Percentiles rank a stretch among this genome's conserved stretches.
phyloP scores from a whole-genome alignment of 805 yeast species.

The Torulaspora delbrueckii region DNA sequence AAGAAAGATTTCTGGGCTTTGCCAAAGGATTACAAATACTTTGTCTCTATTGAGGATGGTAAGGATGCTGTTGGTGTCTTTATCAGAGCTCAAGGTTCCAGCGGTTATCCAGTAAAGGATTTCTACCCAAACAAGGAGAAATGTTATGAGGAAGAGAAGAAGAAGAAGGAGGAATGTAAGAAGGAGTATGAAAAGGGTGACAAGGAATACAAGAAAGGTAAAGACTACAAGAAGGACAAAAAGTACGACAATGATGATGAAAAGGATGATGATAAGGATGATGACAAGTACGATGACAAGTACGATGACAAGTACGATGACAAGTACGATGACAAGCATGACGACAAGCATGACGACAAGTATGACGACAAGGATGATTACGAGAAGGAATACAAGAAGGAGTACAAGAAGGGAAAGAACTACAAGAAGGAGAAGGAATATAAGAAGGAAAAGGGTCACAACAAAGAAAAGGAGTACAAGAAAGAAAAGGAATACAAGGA shows the following conservation, averaged over 20 bases:
- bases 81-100: slow-evolving; percentile 16
- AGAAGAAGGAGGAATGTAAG: slow-evolving; percentile 3
- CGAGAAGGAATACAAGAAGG: neutral
- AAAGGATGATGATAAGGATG: neutral
- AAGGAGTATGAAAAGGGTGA: slow-evolving; percentile 1
- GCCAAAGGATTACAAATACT: slow-evolving; percentile 30
- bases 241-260: neutral
- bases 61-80: slow-evolving; percentile 23
- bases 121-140: slow-evolving; percentile 8
- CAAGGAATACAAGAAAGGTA: neutral
- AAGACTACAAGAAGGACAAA: neutral
- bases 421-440: slow-evolving; percentile 1
- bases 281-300: neutral
- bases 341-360: neutral
- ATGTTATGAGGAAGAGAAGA: slow-evolving; percentile 4
- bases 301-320: neutral
- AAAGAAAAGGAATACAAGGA: slow-evolving; percentile 1
- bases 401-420: neutral
- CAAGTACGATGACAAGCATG: neutral
- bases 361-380: neutral
- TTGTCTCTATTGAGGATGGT: slow-evolving; percentile 26
- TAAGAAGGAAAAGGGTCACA: neutral
- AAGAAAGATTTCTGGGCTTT: slow-evolving; percentile 39
- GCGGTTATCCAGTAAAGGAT: slow-evolving; percentile 10
- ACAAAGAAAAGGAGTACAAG: slow-evolving; percentile 1